Percentiles rank a stretch among this genome's conserved stretches.
Conservation (phyloP, 345 rosid species). For the Atalantia buxifolia region DNA sequence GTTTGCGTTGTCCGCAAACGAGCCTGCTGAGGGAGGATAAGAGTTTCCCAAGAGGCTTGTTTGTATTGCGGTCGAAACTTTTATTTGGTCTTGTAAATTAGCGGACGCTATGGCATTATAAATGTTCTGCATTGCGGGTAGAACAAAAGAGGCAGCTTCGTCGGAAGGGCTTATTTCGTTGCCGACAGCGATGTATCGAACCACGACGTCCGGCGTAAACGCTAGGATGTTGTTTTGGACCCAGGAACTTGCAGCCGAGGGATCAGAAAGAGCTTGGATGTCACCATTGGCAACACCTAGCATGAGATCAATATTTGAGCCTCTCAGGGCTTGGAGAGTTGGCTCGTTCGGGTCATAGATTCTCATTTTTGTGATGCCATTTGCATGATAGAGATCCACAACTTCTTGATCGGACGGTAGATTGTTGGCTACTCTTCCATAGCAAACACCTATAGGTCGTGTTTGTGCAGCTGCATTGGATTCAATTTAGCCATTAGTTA, state of each 20-base stretch:
- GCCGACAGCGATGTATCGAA: constrained; percentile 52
- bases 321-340: constrained; percentile 43
- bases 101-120: constrained; percentile 16
- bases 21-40: constrained; percentile 33
- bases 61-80: constrained; percentile 40
- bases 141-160: constrained; percentile 5
- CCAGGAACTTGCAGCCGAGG: constrained; percentile 29
- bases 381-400: constrained; percentile 25
- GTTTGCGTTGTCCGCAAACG: constrained; percentile 9
- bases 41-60: neutral
- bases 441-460: constrained; percentile 36
- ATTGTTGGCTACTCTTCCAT: constrained; percentile 38
- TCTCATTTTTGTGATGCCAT: constrained; percentile 32
- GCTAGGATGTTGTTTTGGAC: constrained; percentile 28
- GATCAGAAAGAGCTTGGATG: constrained; percentile 25
- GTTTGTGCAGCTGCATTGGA: neutral
- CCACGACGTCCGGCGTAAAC: constrained; percentile 28
- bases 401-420: constrained; percentile 32
- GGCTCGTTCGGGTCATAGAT: constrained; percentile 33
- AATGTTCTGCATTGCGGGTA: constrained; percentile 30
- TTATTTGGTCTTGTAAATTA: constrained; percentile 22
- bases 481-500: neutral
- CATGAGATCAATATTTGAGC: constrained; percentile 35
- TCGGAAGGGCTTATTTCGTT: constrained; percentile 41
- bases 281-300: constrained; percentile 29